These are phyloP conservation scores for Phytopythium mirpurense DNA, from an alignment of 352 stramenopile species.

Conservation along the genomic window DNA sequence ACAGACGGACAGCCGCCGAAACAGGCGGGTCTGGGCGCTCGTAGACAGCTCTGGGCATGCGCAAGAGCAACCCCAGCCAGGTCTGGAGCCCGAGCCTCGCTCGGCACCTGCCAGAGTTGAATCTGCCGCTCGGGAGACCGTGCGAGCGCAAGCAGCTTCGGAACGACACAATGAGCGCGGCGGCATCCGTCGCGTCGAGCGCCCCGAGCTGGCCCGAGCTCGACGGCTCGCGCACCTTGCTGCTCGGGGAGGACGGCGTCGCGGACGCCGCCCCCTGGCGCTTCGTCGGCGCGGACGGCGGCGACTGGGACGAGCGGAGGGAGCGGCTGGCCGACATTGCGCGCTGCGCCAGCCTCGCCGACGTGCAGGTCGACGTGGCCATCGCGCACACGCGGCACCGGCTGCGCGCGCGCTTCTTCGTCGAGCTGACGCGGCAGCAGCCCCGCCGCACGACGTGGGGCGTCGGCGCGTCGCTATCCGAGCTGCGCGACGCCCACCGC, in stretches of 20 bases:
- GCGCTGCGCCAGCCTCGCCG: slow-evolving; percentile 42
- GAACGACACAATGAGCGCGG: no score
- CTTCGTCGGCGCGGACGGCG: background rate
- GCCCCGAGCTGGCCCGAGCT: background rate
- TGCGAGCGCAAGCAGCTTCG: no score
- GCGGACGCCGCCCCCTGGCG: background rate
- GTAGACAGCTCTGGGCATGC: no score
- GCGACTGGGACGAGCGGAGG: background rate
- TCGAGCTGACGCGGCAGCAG: slow-evolving; percentile 31
- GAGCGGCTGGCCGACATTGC: slow-evolving; percentile 41
- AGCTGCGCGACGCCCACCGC: slow-evolving; percentile 35
- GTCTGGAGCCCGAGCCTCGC: no score
- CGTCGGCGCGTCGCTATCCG: slow-evolving; percentile 30
- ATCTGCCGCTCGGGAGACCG: no score
- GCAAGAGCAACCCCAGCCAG: no score
- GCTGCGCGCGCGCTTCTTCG: slow-evolving; percentile 45
- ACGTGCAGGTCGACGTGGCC: slow-evolving; percentile 38
- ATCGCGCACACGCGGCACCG: slow-evolving; percentile 44
- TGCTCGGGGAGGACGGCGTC: background rate
- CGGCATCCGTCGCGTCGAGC: no score
- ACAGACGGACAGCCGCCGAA: no score
- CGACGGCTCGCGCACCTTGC: slow-evolving; percentile 1
- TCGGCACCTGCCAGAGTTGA: no score
- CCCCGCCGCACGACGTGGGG: slow-evolving; percentile 24
- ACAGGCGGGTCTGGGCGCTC: no score